Evolutionary conservation across 805 yeast genomes (phyloP).

Genomic region (Phaffomyces thermotolerans): DNA sequence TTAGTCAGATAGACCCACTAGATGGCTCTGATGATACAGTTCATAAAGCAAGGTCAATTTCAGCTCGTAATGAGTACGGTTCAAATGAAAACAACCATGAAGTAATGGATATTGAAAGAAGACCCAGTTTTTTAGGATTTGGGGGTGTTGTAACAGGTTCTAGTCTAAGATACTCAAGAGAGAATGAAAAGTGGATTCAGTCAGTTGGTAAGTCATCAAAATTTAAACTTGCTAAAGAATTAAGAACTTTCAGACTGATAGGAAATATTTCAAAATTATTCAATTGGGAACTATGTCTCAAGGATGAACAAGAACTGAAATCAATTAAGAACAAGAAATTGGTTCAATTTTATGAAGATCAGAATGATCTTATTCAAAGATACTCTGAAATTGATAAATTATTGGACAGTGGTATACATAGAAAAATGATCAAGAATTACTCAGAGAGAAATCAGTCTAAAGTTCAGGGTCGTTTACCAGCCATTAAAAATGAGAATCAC

Average conservation of each 20-base stretch:
- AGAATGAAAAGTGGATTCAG: slow-evolving; percentile 16
- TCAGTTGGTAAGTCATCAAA: slow-evolving; percentile 15
- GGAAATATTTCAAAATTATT: slow-evolving; percentile 32
- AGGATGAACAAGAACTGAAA: slow-evolving; percentile 20
- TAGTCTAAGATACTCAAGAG: slow-evolving; percentile 15
- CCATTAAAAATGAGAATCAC: slow-evolving; percentile 1
- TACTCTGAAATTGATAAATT: slow-evolving; percentile 55
- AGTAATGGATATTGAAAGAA: slow-evolving; percentile 2
- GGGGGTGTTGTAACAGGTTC: slow-evolving; percentile 13
- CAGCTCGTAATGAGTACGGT: not conserved
- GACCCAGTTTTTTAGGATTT: slow-evolving; percentile 17
- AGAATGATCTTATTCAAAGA: slow-evolving; percentile 52
- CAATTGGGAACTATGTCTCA: slow-evolving; percentile 32
- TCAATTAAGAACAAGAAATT: slow-evolving; percentile 24
- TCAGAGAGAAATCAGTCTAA: slow-evolving; percentile 14
- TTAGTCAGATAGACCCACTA: not conserved
- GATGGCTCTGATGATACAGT: not conserved
- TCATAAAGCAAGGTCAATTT: not conserved
- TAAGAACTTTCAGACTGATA: slow-evolving; percentile 41
- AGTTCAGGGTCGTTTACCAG: slow-evolving; percentile 6
- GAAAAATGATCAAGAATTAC: slow-evolving; percentile 56
- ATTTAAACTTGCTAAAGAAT: slow-evolving; percentile 24
- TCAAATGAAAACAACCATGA: not conserved
- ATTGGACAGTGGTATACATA: slow-evolving; percentile 65
- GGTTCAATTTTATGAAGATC: slow-evolving; percentile 43